Evolutionary conservation across 2,329 filamentous ascomycete genomes (phyloP), one percentile per base, ranked within the genome.

Genomic region (Aureobasidium sp.): DNA sequence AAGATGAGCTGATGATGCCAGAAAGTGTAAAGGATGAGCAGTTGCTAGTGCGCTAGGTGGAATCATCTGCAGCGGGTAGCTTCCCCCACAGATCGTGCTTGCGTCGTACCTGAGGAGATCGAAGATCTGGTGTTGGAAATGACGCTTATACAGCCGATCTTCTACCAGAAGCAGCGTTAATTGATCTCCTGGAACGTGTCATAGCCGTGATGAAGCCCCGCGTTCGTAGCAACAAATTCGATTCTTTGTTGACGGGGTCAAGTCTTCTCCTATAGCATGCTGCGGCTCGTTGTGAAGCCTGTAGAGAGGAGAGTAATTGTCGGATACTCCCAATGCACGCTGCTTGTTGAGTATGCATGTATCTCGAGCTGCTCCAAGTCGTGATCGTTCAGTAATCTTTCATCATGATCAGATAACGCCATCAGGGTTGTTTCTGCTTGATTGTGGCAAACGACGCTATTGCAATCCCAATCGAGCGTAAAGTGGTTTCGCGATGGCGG

Each of bases 101-200:
- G 20, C n/a, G 17, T 55, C 51, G 55, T 58, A 47, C 55, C 41
- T 47, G 55, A 47, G 15, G 6, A 10, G 55, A 58, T 47, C 55
- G 41, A 41, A 34, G 55, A 58, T 58, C 29, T 37, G 17, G 39
- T 58, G 20, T n/a, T 29, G 26, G 12, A 20, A 32, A 58, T 58
- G 55, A 58, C 55, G 55, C 29, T 37, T 58, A 58, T 58, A 58
- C 55, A 58, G 55, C 20, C 37, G 55, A 58, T 58, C 55, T 58
- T 58, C 12, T 39, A 7, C 55, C 55, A 12, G 5, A 58, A 10
- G 7, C 4, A 27, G 55, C 29, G 0, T 46, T 47, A 7, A 58
- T 58, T 58, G 41, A 47, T 47, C 5, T 47, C 15, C 32, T 47
- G 20, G 3, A 58, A 20, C 52, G 52, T 44, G 52, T 56, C 39